Conservation (phyloP, 768 basidiomycete species). For the Macrocybe gigantea region DNA sequence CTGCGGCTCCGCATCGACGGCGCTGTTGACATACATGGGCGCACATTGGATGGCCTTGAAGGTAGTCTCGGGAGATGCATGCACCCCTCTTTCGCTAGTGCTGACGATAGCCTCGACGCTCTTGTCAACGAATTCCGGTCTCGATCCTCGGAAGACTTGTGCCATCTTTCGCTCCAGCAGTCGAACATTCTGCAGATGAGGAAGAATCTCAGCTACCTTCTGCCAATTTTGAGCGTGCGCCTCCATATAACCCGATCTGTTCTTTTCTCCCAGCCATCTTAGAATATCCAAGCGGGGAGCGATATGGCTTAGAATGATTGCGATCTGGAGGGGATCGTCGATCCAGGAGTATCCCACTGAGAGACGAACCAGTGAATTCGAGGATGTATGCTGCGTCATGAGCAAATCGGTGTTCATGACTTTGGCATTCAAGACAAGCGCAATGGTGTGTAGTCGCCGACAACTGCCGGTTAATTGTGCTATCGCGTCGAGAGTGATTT, state of each 20-base stretch:
- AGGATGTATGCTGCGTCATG: conserved; percentile 42
- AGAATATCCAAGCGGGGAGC: conserved; percentile 65
- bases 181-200: conserved; percentile 67
- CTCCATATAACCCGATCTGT: conserved; percentile 64
- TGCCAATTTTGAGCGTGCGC: conserved; percentile 66
- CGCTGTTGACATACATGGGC: conserved; percentile 25
- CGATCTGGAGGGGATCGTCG: conserved; percentile 59
- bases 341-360: conserved; percentile 76
- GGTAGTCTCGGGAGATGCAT: conserved; percentile 22
- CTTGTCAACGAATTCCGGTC: conserved; percentile 36
- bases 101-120: conserved; percentile 37
- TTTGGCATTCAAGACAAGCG: conserved; percentile 57
- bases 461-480: conserved; percentile 54
- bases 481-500: conserved; percentile 59
- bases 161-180: conserved; percentile 49
- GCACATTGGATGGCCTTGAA: conserved; percentile 30
- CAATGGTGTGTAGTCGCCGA: conserved; percentile 56
- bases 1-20: conserved; percentile 27
- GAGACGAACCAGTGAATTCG: conserved; percentile 61
- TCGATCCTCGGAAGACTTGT: conserved; percentile 10
- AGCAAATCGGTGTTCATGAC: conserved; percentile 40
- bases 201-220: conserved; percentile 58
- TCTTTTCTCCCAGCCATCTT: conserved; percentile 77
- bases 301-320: conserved; percentile 72
- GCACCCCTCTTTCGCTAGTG: conserved; percentile 24